These are phyloP conservation scores for Lachnellula subtilissima DNA, from an alignment of 2,329 filamentous ascomycete genomes.

Conservation along the genomic window DNA sequence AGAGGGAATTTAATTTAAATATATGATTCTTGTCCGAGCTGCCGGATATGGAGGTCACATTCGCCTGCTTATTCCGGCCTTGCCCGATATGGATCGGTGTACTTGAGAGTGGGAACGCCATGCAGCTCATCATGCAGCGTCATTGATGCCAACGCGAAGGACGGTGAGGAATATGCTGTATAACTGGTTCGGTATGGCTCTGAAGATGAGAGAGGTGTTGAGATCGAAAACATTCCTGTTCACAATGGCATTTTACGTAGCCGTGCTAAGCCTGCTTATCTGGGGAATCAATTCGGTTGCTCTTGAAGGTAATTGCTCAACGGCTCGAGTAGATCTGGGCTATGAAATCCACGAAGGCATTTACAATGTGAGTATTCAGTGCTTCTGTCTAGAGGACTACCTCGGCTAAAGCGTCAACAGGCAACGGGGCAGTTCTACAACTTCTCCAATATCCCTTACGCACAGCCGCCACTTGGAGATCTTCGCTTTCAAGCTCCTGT, in stretches of 20 bases:
- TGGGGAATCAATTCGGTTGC: not conserved
- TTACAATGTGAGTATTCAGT: conserved; percentile 35
- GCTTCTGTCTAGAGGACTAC: not conserved
- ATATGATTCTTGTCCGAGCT: not conserved
- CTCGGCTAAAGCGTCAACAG: not conserved
- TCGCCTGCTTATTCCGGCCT: not conserved
- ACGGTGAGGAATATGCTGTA: not conserved
- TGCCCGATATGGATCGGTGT: not conserved
- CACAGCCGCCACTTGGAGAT: conserved; percentile 37
- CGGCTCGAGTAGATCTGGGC: conserved; percentile 43
- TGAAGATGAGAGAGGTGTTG: not conserved
- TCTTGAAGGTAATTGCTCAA: not conserved
- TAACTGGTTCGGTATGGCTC: not conserved
- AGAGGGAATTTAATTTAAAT: not conserved
- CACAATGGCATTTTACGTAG: not conserved
- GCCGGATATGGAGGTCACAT: not conserved
- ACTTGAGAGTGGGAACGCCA: not conserved
- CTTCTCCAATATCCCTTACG: conserved; percentile 40
- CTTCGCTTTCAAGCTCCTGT: conserved; percentile 39
- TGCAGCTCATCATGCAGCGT: not conserved
- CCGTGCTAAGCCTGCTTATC: not conserved
- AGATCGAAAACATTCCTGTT: not conserved
- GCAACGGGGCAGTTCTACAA: conserved; percentile 33
- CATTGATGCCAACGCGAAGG: not conserved
- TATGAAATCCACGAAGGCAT: conserved; percentile 47